Evolutionary conservation across 495 filamentous ascomycete genomes (phyloP).

Genomic region (Rhypophila decipiens): DNA sequence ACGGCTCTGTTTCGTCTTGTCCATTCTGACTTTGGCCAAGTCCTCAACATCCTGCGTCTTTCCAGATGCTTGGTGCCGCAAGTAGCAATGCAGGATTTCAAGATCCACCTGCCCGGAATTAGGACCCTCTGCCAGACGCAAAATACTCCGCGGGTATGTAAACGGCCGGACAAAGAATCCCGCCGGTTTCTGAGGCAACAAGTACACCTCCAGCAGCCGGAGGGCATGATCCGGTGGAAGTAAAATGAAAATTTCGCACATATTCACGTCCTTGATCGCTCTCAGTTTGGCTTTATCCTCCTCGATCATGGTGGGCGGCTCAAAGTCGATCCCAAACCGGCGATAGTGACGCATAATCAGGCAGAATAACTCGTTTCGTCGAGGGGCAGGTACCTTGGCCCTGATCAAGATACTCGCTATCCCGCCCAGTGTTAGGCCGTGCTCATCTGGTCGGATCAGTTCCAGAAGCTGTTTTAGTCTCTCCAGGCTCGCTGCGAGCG

Average conservation of each 20-base stretch:
- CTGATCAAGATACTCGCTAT: not conserved
- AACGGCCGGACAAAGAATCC: not conserved
- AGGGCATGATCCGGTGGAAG: not conserved
- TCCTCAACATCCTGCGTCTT: not conserved
- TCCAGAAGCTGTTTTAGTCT: not conserved
- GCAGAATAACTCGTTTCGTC: conserved; percentile 5
- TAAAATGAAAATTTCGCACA: conserved; percentile 1
- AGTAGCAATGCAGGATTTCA: not conserved
- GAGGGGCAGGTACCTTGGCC: not conserved
- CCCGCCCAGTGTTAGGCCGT: not conserved
- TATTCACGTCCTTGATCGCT: not conserved
- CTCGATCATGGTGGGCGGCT: conserved; percentile 5
- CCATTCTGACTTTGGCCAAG: conserved; percentile 5
- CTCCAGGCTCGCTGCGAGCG: no score
- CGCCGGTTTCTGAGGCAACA: not conserved
- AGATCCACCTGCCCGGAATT: not conserved
- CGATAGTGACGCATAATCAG: conserved; percentile 5
- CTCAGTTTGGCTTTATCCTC: not conserved
- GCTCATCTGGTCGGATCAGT: not conserved
- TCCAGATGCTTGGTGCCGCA: not conserved
- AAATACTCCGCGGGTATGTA: not conserved
- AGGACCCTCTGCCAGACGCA: not conserved
- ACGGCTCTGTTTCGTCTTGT: conserved; percentile 3
- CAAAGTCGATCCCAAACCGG: conserved; percentile 7
- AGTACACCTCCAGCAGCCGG: not conserved